A percentile compares a stretch with the other conserved stretches of the same genome.
These are phyloP conservation scores for Ascochyta clinopodiicola DNA, from an alignment of 2,329 filamentous ascomycete genomes.

Conservation along the genomic window DNA sequence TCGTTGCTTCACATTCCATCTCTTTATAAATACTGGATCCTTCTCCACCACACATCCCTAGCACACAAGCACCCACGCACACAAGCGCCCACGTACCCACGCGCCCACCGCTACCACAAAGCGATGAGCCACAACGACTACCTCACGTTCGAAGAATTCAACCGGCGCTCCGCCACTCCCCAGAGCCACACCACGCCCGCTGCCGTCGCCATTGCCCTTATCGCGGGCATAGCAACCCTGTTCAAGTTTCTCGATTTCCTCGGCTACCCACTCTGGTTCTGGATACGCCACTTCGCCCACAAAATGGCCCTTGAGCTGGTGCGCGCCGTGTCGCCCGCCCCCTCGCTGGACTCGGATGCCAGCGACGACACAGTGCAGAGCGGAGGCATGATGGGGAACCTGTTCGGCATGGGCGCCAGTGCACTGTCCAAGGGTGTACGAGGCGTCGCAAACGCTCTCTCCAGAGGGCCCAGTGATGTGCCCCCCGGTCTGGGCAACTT, in stretches of 20 bases:
- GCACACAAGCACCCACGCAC: slow-evolving; percentile 1
- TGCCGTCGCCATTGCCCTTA: slow-evolving; percentile 26
- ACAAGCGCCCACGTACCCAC: neutral
- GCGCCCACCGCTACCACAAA: neutral
- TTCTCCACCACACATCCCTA: slow-evolving; percentile 5
- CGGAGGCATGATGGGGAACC: slow-evolving; percentile 35
- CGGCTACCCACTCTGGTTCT: slow-evolving; percentile 52
- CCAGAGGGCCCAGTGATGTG: slow-evolving; percentile 38
- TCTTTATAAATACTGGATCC: slow-evolving; percentile 13
- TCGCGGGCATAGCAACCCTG: slow-evolving; percentile 37
- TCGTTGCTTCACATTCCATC: slow-evolving; percentile 14
- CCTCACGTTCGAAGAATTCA: slow-evolving; percentile 26
- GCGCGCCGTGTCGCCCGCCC: slow-evolving; percentile 18
- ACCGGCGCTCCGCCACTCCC: slow-evolving; percentile 22
- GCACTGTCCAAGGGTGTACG: slow-evolving; percentile 46
- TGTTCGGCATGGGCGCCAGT: slow-evolving; percentile 49
- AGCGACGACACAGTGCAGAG: slow-evolving; percentile 30
- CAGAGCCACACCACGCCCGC: slow-evolving; percentile 20
- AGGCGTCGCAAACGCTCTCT: slow-evolving; percentile 47
- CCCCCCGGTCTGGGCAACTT: slow-evolving; percentile 80
- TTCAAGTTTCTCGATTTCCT: slow-evolving; percentile 36
- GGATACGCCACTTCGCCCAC: slow-evolving; percentile 57
- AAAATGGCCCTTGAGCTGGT: slow-evolving; percentile 16
- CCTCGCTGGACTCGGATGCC: slow-evolving; percentile 22
- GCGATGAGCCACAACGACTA: slow-evolving; percentile 32